Percentiles rank a stretch among this genome's conserved stretches.
Conservation (phyloP, 306 rosid species). For the Argentina anserina region DNA sequence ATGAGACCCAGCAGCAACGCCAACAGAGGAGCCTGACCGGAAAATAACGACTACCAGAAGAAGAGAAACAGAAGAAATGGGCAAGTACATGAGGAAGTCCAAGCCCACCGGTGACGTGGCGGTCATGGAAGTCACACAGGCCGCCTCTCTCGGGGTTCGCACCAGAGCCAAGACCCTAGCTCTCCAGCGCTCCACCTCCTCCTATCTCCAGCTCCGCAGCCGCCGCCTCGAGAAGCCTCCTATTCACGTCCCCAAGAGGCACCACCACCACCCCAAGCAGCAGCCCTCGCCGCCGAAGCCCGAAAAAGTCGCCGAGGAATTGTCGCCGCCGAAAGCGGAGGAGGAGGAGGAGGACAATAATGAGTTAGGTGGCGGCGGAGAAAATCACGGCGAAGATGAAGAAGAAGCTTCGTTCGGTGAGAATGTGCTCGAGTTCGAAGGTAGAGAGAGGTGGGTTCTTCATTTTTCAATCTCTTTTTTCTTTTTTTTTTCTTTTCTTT, state of each 20-base stretch:
- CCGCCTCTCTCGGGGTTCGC: conserved; percentile 63
- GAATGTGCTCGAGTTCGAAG: conserved; percentile 75
- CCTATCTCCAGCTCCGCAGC: conserved; percentile 83
- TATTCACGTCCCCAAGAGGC: conserved; percentile 11
- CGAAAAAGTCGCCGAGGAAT: conserved; percentile 5
- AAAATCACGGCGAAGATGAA: conserved; percentile 41
- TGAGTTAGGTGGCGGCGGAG: background rate
- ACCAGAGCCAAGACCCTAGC: conserved; percentile 98
- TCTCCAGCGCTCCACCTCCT: conserved; percentile 41
- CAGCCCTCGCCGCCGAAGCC: background rate
- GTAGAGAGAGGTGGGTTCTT: conserved; percentile 80
- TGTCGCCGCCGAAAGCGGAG: conserved; percentile 4
- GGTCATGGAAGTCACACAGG: conserved; percentile 55
- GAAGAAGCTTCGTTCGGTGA: conserved; percentile 89
- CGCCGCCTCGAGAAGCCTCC: conserved; percentile 70
- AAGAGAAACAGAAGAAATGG: too few relatives aligned
- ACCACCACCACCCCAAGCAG: background rate
- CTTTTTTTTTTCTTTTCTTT: background rate
- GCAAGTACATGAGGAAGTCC: conserved; percentile 83
- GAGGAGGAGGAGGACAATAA: conserved; percentile 16
- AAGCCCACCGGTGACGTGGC: conserved; percentile 57
- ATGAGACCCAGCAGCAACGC: conserved; percentile 21
- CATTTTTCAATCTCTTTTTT: background rate
- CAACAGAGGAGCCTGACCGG: conserved; percentile 13
- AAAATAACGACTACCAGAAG: background rate